Evolutionary conservation across 371 early-diverging fungal genomes (phyloP).

Genomic region (Blakeslea trispora): DNA sequence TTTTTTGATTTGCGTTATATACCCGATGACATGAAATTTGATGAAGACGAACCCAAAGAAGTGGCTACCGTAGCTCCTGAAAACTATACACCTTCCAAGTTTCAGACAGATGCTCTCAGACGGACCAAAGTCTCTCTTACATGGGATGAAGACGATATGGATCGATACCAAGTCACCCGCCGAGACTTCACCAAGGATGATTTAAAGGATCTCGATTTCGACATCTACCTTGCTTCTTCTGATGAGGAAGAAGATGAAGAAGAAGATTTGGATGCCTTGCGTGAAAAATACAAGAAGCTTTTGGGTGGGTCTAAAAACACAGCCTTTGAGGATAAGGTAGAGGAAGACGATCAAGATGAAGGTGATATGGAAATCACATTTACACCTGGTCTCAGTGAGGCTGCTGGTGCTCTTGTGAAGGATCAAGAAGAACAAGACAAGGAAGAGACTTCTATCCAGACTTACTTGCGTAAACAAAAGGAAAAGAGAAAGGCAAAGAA

Average conservation of each 20-base stretch:
- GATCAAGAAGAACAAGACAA: slow-evolving; percentile 48
- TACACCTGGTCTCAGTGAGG: slow-evolving; percentile 87
- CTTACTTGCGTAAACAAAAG: slow-evolving; percentile 82
- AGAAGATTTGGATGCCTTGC: slow-evolving; percentile 55
- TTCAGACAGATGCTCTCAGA: slow-evolving; percentile 87
- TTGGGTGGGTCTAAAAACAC: slow-evolving; percentile 42
- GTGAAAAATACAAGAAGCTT: slow-evolving; percentile 69
- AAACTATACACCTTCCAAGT: slow-evolving; percentile 78
- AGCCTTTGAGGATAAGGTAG: slow-evolving; percentile 46
- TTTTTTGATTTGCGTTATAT: slow-evolving; percentile 97
- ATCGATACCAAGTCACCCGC: slow-evolving; percentile 76
- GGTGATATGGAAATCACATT: slow-evolving; percentile 96
- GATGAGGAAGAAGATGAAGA: slow-evolving; percentile 69
- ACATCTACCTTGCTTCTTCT: slow-evolving; percentile 83
- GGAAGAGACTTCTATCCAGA: slow-evolving; percentile 65
- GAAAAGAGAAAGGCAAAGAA: slow-evolving; percentile 75
- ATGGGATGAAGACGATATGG: slow-evolving; percentile 96
- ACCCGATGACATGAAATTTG: slow-evolving; percentile 91
- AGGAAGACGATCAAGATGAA: slow-evolving; percentile 55
- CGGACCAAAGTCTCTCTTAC: slow-evolving; percentile 92
- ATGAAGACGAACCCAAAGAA: slow-evolving; percentile 73
- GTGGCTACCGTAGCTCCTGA: slow-evolving; percentile 74
- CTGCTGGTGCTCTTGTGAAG: slow-evolving; percentile 59
- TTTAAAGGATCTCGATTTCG: slow-evolving; percentile 89
- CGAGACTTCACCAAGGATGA: slow-evolving; percentile 87